Base-by-base conservation (phyloP, 179 eudicot species). In the Camellia oleifera region DNA sequence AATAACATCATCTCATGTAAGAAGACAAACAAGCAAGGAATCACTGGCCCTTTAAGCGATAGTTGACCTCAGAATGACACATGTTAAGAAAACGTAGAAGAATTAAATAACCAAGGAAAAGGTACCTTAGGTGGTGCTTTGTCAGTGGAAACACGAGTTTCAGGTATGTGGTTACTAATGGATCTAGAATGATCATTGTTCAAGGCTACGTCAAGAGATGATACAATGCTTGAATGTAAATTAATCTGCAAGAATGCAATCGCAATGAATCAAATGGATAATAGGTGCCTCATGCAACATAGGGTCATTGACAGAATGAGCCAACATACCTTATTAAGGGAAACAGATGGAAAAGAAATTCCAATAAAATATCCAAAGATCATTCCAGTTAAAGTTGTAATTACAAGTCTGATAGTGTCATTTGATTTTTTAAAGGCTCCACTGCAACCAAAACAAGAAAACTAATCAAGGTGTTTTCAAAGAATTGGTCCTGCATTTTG, bases 361-460 rank as follows among this genome's bases (percentile, higher is more conserved):
- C 98, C 98, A 77, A 93, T 79, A 74, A 95, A 92, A 88, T 93
- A 95, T 57, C 98, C 98, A 79, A 95, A 84, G 66, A 93, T 92
- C 82, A 92, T 89, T 65, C 97, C 98, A 85, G 92, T 77, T 52
- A 93, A 84, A 75, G 95, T 88, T 44, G 92, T 88, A 79, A 92
- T 80, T 50, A 95, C 75, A 75, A 95, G 88, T 77, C 92, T 87
- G 10, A 87, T 90, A 78, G 82, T 83, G 58, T 91, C 95, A 85
- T 91, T 92, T 78, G 97, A 85, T 85, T 86, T 90, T 64, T 85
- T 95, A 50, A 79, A 80, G 81, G 82, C 86, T 79, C 93, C 97
- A 86, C 98, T 95, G 87, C 81, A 81, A 82, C 71, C 58, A 78
- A 14, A 75, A 69, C 12, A 42, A 70, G 20, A 80, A 46, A 80